Percentiles rank a stretch among this genome's conserved stretches.
Evolutionary conservation across 2,329 filamentous ascomycete species (phyloP).

Genomic region (Fusarium tanahbumbuense): DNA sequence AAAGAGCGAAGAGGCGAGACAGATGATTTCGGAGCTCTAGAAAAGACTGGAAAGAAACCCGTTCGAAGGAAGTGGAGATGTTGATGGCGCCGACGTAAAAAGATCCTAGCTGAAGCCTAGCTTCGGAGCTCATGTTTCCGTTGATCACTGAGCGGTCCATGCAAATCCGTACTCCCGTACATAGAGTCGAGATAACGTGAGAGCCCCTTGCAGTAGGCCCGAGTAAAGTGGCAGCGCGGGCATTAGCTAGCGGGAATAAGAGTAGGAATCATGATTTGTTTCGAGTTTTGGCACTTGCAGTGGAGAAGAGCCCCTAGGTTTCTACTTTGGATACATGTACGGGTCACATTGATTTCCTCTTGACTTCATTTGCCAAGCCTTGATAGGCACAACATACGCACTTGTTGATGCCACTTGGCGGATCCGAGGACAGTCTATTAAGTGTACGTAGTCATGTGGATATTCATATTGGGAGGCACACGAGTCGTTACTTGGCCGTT

Average conservation of each 20-base stretch:
- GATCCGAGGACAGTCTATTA: conserved; percentile 15
- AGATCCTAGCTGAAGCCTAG: conserved; percentile 9
- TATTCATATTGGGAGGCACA: conserved; percentile 5
- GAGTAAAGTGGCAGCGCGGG: conserved; percentile 8
- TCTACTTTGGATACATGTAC: neutral
- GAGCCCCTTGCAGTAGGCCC: conserved; percentile 9
- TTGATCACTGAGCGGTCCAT: neutral
- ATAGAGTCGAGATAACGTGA: neutral
- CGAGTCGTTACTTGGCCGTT: conserved; percentile 20
- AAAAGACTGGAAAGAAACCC: conserved; percentile 41
- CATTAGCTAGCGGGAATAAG: conserved; percentile 31
- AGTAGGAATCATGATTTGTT: conserved; percentile 25
- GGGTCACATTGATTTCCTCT: neutral
- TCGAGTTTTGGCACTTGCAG: conserved; percentile 22
- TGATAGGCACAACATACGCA: conserved; percentile 9
- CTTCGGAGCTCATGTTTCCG: neutral
- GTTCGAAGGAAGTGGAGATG: conserved; percentile 38
- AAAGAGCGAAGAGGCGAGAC: conserved; percentile 23
- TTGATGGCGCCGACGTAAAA: conserved; percentile 27
- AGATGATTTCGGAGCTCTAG: conserved; percentile 34
- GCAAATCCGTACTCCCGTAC: neutral
- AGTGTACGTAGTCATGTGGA: neutral
- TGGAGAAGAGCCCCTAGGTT: conserved; percentile 9
- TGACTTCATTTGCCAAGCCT: neutral
- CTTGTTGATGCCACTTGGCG: conserved; percentile 22